phyloP scores from a whole-genome alignment of 345 rosid species.

The Rhodamnia argentea region DNA sequence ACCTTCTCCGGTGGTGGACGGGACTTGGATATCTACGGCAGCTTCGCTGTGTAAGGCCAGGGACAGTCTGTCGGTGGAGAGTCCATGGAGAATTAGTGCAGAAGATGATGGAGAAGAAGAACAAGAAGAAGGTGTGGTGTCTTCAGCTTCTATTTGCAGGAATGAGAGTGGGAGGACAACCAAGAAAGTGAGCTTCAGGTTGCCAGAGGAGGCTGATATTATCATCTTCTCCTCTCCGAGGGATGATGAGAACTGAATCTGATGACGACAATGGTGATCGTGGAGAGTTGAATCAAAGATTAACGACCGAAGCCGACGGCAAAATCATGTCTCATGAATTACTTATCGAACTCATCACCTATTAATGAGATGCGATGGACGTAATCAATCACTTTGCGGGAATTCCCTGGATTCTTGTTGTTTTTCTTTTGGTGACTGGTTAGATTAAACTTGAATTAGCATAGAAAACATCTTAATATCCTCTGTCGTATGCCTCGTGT shows the following conservation, averaged over 20 bases:
- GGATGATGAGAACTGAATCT: not conserved
- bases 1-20: not conserved
- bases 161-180: slow-evolving; percentile 5
- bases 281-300: not conserved
- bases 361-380: not conserved
- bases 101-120: slow-evolving; percentile 2
- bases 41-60: not conserved
- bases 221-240: slow-evolving; percentile 19
- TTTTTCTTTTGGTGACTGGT: not conserved
- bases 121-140: not conserved
- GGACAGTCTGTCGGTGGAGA: not conserved
- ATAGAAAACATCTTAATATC: not conserved
- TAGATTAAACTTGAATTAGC: not conserved
- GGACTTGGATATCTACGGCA: not conserved
- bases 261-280: not conserved
- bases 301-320: not conserved
- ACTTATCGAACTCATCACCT: not conserved
- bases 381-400: rapidly evolving
- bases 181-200: slow-evolving; percentile 34
- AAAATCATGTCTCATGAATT: not conserved
- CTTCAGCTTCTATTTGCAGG: slow-evolving; percentile 3
- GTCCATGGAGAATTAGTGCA: not conserved
- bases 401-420: rapidly evolving
- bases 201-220: slow-evolving; percentile 26
- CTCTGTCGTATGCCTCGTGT: rapidly evolving